Conservation (phyloP, 176 grass and related monocot species). For the Phyllostachys edulis region DNA sequence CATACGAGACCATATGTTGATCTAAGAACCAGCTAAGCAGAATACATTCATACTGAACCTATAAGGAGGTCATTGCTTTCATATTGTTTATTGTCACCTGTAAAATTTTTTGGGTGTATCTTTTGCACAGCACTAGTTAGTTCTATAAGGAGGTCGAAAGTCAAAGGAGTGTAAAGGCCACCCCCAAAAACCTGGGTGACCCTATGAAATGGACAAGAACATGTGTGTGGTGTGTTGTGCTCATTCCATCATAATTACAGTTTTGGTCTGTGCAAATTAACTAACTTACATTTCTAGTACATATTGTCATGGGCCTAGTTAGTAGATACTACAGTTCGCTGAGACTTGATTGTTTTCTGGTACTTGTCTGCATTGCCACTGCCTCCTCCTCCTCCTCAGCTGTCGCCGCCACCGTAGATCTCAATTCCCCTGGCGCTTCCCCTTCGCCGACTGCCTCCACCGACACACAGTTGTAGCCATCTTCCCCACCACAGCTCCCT, state of each 20-base stretch:
- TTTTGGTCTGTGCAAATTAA: constrained; percentile 42
- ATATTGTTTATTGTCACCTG: too few relatives aligned
- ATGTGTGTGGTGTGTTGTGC: constrained; percentile 69
- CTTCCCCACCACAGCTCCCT: too few relatives aligned
- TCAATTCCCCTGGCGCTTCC: too few relatives aligned
- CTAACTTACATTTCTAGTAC: constrained; percentile 32
- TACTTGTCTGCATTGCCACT: too few relatives aligned
- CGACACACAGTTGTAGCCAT: too few relatives aligned
- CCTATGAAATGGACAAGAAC: constrained; percentile 65
- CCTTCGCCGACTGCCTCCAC: too few relatives aligned
- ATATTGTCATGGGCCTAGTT: constrained; percentile 41
- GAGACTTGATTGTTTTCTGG: too few relatives aligned
- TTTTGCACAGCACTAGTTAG: constrained; percentile 34
- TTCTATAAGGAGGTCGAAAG: constrained; percentile 49
- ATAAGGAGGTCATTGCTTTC: constrained; percentile 20
- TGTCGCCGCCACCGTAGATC: too few relatives aligned
- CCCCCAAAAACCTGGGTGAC: constrained; percentile 72
- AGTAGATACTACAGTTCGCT: too few relatives aligned
- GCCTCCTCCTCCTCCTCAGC: too few relatives aligned
- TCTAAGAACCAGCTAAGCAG: not conserved
- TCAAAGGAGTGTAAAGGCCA: constrained; percentile 75
- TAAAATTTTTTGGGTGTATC: not conserved
- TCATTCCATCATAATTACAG: constrained; percentile 49
- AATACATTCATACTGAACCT: not conserved
- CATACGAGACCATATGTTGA: not conserved